Base-by-base conservation (phyloP, 306 rosid species). In the Cyamopsis tetragonoloba region DNA sequence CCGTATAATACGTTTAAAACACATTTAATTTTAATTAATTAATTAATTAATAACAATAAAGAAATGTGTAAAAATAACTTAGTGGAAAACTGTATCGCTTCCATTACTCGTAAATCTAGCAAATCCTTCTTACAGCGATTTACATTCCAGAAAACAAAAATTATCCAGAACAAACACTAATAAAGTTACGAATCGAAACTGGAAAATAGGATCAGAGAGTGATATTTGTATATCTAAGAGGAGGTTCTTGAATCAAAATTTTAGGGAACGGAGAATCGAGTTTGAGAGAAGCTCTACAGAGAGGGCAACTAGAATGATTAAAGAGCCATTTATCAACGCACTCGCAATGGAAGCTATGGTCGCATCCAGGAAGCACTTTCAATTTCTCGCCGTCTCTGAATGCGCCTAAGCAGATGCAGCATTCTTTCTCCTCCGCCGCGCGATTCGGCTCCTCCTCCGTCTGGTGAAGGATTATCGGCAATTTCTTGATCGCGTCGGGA, bases 261-360 rank as follows among this genome's bases (percentile, higher is more conserved):
- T 0, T 13, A 0, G 83, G 81, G 9, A 78, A 74, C 1, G 62
- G 39, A 7, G 84, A 56, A 68, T 62, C 76, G 4, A 70, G 30
- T 4, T 19, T 79, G 30, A 88, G 88, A 34, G 91, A 86, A 60
- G 84, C 74, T 24, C 98, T 84, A 41, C 98, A 93, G 7, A 93
- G 80, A 15, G 98, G 98, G 61, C 98, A 93, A 44, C 79, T 93
- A 0, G 97, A 86, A 27, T 80, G 95, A 32, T 77, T 68, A 11
- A 28, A 12, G 12, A 93, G 91, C 98, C 98, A 93, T 54, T n/a
- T 64, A 26, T 88, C 98, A 0, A 93, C 91, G 23, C 98, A 93
- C 54, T 88, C 91, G 3, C 91, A 81, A 26, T 93, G 98, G 18
- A 76, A 93, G 18, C 86, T 70, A 57, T 93, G 98, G 6, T 55